Percentiles rank a stretch among this genome's conserved stretches.
Conservation (phyloP, 176 grass and related monocot genomes). For the Oryza brachyantha region DNA sequence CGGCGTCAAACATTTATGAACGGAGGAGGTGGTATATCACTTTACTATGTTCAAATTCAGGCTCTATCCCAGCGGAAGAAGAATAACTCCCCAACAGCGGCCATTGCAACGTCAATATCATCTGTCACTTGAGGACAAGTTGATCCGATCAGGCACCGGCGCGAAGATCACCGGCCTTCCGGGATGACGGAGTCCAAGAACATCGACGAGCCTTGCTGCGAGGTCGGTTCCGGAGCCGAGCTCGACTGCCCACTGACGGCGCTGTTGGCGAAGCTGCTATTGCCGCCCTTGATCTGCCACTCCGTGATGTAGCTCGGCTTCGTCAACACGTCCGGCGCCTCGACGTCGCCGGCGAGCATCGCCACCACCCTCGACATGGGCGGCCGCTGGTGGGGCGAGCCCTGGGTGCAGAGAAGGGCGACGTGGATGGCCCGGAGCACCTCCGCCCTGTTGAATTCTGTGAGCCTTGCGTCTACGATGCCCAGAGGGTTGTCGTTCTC, state of each 20-base stretch:
- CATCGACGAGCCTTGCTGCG: not conserved
- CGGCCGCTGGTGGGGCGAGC: constrained; percentile 54
- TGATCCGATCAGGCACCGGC: not conserved
- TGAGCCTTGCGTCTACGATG: constrained; percentile 48
- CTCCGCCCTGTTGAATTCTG: constrained; percentile 36
- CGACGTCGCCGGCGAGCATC: constrained; percentile 55
- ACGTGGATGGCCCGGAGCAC: constrained; percentile 53
- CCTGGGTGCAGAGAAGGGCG: constrained; percentile 73
- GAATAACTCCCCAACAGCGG: too few species aligned
- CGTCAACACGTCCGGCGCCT: constrained; percentile 33
- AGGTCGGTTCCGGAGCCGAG: not conserved
- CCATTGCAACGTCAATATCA: not conserved
- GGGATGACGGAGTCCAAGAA: constrained; percentile 37
- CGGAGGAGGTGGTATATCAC: too few species aligned
- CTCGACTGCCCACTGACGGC: constrained; percentile 13
- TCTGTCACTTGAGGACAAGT: not conserved
- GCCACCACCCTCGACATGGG: constrained; percentile 73
- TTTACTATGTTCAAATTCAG: too few species aligned
- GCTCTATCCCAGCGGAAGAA: too few species aligned
- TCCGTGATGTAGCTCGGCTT: constrained; percentile 76
- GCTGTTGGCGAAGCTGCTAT: constrained; percentile 38
- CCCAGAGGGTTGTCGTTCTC: constrained; percentile 50
- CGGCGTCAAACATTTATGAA: too few species aligned
- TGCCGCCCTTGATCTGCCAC: constrained; percentile 59
- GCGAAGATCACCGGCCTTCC: constrained; percentile 35